These are phyloP conservation scores for Boehmeria nivea DNA, from an alignment of 306 rosid species.

Conservation along the genomic window DNA sequence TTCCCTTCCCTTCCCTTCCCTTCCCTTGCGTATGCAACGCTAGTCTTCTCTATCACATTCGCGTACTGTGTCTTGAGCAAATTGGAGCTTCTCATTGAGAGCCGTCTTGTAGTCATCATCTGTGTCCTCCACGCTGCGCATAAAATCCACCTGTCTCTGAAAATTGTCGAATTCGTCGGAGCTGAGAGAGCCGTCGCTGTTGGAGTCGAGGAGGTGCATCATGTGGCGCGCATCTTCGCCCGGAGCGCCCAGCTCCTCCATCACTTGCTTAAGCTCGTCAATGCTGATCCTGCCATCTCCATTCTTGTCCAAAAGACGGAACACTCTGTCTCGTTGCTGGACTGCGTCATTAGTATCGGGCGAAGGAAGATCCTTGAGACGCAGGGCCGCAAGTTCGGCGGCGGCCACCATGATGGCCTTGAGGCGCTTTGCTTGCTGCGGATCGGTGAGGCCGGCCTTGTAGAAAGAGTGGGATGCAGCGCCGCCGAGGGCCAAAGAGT, in stretches of 20 bases:
- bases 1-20: too few relatives aligned
- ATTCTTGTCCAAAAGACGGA: constrained; percentile 84
- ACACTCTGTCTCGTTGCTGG: constrained; percentile 58
- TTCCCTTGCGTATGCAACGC: too few relatives aligned
- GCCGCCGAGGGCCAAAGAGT: constrained; percentile 69
- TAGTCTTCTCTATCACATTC: too few relatives aligned
- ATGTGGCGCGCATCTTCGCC: constrained; percentile 77
- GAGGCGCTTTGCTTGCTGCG: constrained; percentile 79
- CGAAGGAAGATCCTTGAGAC: constrained; percentile 70
- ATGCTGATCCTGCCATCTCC: constrained; percentile 92
- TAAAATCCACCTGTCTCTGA: constrained; percentile 71
- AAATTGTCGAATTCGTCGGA: constrained; percentile 53
- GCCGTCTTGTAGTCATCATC: constrained; percentile 67
- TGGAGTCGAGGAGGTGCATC: constrained; percentile 59
- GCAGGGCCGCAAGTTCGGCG: constrained; percentile 88
- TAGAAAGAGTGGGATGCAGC: constrained; percentile 89
- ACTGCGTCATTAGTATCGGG: constrained; percentile 39
- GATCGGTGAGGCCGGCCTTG: constrained; percentile 82
- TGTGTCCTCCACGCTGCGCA: constrained; percentile 54
- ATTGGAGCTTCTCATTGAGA: constrained; percentile 62
- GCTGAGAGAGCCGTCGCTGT: constrained; percentile 61
- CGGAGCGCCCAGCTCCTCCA: constrained; percentile 94
- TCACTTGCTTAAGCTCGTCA: constrained; percentile 82
- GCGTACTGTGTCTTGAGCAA: constrained; percentile 1
- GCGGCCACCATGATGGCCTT: constrained; percentile 89